Conservation (phyloP, 768 basidiomycete genomes). For the Suillus americanus region DNA sequence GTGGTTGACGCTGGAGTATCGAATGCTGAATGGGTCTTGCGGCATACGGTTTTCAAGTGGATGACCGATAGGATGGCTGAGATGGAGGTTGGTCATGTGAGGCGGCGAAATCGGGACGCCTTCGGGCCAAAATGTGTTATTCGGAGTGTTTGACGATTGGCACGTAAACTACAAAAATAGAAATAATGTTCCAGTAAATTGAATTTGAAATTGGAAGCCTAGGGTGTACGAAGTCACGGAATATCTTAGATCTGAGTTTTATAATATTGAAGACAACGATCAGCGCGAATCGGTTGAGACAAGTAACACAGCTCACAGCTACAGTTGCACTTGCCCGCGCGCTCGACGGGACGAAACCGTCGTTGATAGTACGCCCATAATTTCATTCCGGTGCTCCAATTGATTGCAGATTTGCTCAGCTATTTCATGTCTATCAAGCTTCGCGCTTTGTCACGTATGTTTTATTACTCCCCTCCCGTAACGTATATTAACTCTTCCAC, state of each 20-base stretch:
- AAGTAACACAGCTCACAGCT: not conserved
- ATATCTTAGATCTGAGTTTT: constrained; percentile 19
- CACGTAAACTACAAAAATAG: constrained; percentile 13
- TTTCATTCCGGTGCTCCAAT: constrained; percentile 3
- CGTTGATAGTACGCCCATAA: constrained; percentile 2
- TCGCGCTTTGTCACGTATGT: constrained; percentile 19
- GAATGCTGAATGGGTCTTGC: not conserved
- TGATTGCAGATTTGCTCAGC: constrained; percentile 13
- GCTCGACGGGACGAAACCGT: not conserved
- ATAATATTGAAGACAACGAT: constrained; percentile 5
- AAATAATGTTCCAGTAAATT: constrained; percentile 7
- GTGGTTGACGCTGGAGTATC: constrained; percentile 10
- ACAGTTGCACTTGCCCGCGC: not conserved
- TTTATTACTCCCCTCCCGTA: constrained; percentile 20
- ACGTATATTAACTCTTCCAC: constrained; percentile 29
- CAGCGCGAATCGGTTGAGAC: constrained; percentile 3
- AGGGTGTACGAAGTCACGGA: constrained; percentile 17
- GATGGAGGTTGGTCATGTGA: not conserved
- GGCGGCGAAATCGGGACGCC: not conserved
- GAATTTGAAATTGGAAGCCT: constrained; percentile 34
- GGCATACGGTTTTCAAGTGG: not conserved
- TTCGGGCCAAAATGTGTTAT: not conserved
- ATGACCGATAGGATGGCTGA: not conserved
- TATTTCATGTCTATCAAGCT: constrained; percentile 5
- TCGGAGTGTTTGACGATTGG: constrained; percentile 8